Percentiles rank a stretch among this genome's conserved stretches.
Conservation (phyloP, 345 rosid species). For the Moricandia moricandioides region DNA sequence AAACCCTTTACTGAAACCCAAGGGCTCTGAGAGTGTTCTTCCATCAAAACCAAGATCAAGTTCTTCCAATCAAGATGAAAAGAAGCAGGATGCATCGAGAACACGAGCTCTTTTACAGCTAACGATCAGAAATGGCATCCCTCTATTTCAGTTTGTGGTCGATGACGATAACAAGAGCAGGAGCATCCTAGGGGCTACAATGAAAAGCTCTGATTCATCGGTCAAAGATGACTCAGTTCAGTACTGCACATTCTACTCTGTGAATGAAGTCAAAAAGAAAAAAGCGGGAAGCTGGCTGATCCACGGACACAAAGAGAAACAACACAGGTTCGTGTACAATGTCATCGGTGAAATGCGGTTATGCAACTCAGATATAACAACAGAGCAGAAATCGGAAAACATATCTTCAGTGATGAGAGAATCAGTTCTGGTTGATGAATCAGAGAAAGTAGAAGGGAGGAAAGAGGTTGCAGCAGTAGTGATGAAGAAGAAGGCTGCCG, state of each 20-base stretch:
- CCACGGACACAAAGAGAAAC: constrained; percentile 59
- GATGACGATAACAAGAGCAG: constrained; percentile 32
- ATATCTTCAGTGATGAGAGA: constrained; percentile 43
- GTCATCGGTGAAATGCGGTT: constrained; percentile 69
- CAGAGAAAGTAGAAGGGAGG: constrained; percentile 38
- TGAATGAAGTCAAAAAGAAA: constrained; percentile 58
- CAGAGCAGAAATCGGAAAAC: constrained; percentile 30
- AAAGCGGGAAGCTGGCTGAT: constrained; percentile 71
- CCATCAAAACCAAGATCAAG: constrained; percentile 40
- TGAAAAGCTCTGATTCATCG: constrained; percentile 41
- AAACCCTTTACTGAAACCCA: constrained; percentile 66
- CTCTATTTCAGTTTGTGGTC: constrained; percentile 62
- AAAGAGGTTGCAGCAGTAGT: constrained; percentile 28
- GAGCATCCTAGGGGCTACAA: constrained; percentile 59
- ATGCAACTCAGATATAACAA: constrained; percentile 28
- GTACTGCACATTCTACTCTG: constrained; percentile 60
- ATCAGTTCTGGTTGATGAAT: constrained; percentile 55
- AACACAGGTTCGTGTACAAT: constrained; percentile 47
- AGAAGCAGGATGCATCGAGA: constrained; percentile 39
- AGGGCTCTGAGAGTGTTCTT: constrained; percentile 42
- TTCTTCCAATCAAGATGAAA: constrained; percentile 30
- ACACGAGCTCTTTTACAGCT: constrained; percentile 64
- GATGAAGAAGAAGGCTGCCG: constrained; percentile 16
- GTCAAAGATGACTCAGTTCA: constrained; percentile 47
- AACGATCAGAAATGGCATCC: constrained; percentile 60